Base-by-base conservation (phyloP, 305 asterid genomes). In the Coffea humblotiana region DNA sequence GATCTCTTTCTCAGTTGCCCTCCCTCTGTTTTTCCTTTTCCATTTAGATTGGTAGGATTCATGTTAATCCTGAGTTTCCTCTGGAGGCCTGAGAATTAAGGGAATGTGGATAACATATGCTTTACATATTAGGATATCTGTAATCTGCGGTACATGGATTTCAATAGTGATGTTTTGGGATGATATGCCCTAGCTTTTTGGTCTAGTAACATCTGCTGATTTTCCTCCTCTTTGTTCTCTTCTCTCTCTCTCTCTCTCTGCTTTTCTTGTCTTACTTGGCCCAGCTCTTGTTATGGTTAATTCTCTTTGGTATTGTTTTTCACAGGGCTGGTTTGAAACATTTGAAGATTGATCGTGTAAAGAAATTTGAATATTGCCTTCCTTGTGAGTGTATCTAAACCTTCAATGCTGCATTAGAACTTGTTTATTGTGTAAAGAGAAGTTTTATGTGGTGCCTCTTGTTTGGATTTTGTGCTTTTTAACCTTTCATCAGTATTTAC, bases 271-370 rank as follows among this genome's bases (percentile, higher is more conserved):
- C 32, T 3, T 51, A 13, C 12, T 18, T 68, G 49, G 72, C 48
- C 37, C 49, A 68, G 25, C 37, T 37, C 56, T 51, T 51, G 56
- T 19, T 58, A 58, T 58, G 64, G 64, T 69, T 86, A 51, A 84
- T 78, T 23, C 19, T 54, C 73, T 78, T 78, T 71, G 40, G 56
- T 37, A 6, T 78, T 75, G 18, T 63, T 84, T 82, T 78, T 81
- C 79, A 79, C 90, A 94, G 98, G 92, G 98, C 97, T 86, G 97
- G 98, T 81, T 82, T 94, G 72, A 91, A 87, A 80, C 97, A 91
- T 76, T 72, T 94, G 93, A 94, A 89, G 89, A 66, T 89, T 75
- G 98, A 92, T 21, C 96, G 97, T 40, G 90, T 92, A 80, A 94
- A 90, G 92, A 90, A 91, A 86, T 94, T 94, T 51, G 95, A 92